Evolutionary conservation across 352 stramenopile genomes (phyloP), one percentile per base, ranked within the genome.

Genomic region (Thraustotheca clavata): DNA sequence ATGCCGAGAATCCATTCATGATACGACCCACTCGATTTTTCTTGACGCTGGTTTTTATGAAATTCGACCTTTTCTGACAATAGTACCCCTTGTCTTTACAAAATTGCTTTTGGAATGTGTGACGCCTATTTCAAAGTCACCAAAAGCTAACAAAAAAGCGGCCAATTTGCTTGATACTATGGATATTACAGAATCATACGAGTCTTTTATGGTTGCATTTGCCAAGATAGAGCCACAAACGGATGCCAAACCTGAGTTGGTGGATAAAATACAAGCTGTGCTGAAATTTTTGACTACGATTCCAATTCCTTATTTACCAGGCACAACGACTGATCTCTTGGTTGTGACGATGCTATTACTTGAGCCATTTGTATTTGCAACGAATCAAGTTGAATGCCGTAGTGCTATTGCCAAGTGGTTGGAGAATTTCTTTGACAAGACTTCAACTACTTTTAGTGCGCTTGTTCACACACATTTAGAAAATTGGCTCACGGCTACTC

Each of bases 41-140:
- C 71, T 38, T 26, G 85, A 92, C 57, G 85, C 85, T 11, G 77
- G 71, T 3, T 92, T 94, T 62, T 94, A 91, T 69, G 85, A 94
- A 46, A 91, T 94, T 46, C 32, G 43, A 20, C 70, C 66, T 24
- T 67, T 92, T 57, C 73, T 73, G 11, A 46, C 62, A 0, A 71
- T 82, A 38, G 77, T 77, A 0, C 59, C 81, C 0, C 26, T 35
- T 8, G 76, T 83, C 9, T 67, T 90, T 22, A 50, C 36, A 8
- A 2, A 62, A 6, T 38, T 40, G 32, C 52, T 61, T n/a, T 20
- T 20, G 1, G 49, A 14, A 26, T 18, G 34, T 7, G 0, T 46
- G 5, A 38, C 8, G 34, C 34, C 26, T 7, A 7, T 6, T 4
- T 24, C 26, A 38, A 33, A 14, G 2, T 50, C 54, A 22, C 14